These are phyloP conservation scores for Umbellularia californica DNA, from an alignment of 164 flowering plant species.

Conservation along the genomic window DNA sequence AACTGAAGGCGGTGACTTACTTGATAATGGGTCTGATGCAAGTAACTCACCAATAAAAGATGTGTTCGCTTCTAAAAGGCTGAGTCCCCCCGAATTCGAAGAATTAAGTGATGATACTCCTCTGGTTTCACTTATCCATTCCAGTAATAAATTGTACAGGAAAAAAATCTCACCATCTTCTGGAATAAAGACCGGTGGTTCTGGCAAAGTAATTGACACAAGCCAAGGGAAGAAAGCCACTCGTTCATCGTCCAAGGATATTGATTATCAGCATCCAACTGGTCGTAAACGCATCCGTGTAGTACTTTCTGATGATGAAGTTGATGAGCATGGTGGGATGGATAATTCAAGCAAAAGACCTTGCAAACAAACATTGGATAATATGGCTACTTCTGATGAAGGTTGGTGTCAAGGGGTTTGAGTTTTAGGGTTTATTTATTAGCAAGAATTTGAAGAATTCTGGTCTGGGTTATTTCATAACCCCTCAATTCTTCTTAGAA, in stretches of 20 bases:
- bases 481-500: too few species aligned
- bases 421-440: too few species aligned
- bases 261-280: slow-evolving; percentile 37
- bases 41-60: slow-evolving; percentile 26
- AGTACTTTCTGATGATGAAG: slow-evolving; percentile 90
- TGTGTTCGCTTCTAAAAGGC: slow-evolving; percentile 20
- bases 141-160: slow-evolving; percentile 27
- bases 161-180: slow-evolving; percentile 12
- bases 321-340: slow-evolving; percentile 33
- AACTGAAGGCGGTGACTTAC: slow-evolving; percentile 44
- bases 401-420: slow-evolving; percentile 21
- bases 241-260: slow-evolving; percentile 30
- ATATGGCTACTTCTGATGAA: slow-evolving; percentile 50
- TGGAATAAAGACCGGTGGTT: slow-evolving; percentile 6
- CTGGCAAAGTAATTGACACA: not conserved
- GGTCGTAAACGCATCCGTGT: slow-evolving; percentile 75
- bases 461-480: too few species aligned
- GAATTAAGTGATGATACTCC: slow-evolving; percentile 50
- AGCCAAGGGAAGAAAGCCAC: slow-evolving; percentile 12
- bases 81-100: slow-evolving; percentile 23
- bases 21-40: slow-evolving; percentile 32
- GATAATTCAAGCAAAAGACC: slow-evolving; percentile 23
- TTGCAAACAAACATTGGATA: slow-evolving; percentile 24
- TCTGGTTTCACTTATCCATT: slow-evolving; percentile 37
- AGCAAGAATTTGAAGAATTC: too few species aligned